Base-by-base conservation (phyloP, 768 basidiomycete species). In the Tricholoma hemisulphureum region DNA sequence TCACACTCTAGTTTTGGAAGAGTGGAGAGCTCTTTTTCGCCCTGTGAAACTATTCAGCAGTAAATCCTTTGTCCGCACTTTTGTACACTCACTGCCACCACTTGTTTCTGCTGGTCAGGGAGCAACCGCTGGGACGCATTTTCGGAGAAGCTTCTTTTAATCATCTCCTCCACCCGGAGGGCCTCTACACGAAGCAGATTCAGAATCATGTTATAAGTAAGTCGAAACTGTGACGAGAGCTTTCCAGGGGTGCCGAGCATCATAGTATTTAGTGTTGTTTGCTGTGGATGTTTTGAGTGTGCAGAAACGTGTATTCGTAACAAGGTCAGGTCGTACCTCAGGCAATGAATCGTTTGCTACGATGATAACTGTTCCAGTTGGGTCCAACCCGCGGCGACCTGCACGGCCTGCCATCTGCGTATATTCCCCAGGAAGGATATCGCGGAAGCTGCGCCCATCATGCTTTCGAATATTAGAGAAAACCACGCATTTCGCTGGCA, bases 351-450 rank as follows among this genome's bases (percentile, higher is more conserved):
- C 91, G 60, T 87, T 87, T 0, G 86, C 85, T 50, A 92, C 81
- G 53, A 99, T 91, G 63, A 99, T 87, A 9, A 99, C 97, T 0
- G 95, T 97, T 34, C 97, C 97, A 0, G 95, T 98, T 4, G 89
- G 77, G 69, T 99, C 97, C 26, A 99, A 77, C 10, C 97, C 97
- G 70, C 97, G 89, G 31, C 97, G 87, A 21, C 97, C 97, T 14
- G 97, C 97, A 63, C 97, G 89, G 5, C 97, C 97, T 7, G 97
- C 95, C 97, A 99, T 99, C 67, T 99, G 97, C 0, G 96, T 99
- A 68, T 98, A 98, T 73, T 95, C 94, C 37, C 92, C 95, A 23
- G 93, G 89, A 1, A 93, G 73, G 31, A 96, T 87, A 37, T 94
- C 92, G 58, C 97, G 84, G 79, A 99, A 99, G 63, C 75, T 87